Evolutionary conservation across 2,329 filamentous ascomycete genomes (phyloP), one percentile per base, ranked within the genome.

Genomic region (Fusarium irregulare): DNA sequence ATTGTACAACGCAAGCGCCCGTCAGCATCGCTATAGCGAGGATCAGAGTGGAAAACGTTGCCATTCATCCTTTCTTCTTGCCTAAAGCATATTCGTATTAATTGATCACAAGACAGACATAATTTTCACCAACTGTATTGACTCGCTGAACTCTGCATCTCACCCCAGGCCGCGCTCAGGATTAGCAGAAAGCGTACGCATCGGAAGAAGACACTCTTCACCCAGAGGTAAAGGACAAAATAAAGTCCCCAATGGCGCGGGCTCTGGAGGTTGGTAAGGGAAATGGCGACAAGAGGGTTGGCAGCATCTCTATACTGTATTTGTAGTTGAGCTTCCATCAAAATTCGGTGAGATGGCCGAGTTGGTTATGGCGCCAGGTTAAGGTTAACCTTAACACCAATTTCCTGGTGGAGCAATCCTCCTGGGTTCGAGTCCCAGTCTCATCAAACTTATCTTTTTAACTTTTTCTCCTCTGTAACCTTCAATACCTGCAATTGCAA

Each of bases 381-480:
- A 66, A 66, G 64, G 64, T 66, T 45, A 62, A 66, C 64, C 64
- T 62, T 66, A 57, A 62, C 63, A 66, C 46, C 46, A 56, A 62
- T 49, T 66, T 66, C 64, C 64, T 66, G 64, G 47, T 67, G 64
- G 64, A 67, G 64, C 64, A 67, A 67, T 67, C 64, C 64, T 67
- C 64, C 64, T 67, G 64, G 64, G 64, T 67, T 67, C 64, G 63
- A 67, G 64, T 67, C 64, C 64, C 64, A 67, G 64, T 67, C 64
- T 67, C 63, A 67, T 67, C 64, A 67, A 46, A 2, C 0, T 25
- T 3, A 30, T 3, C 4, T 54, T 67, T 67, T 66, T 64, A 18
- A 3, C 13, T 30, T 51, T n/a, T 42, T 21, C 0, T 1, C 2
- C n/a, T 25, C 37, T 16, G 16, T 12, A 27, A 88, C 1, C 92